These are phyloP conservation scores for Penicillium aurantiogriseum DNA, from an alignment of 2,329 filamentous ascomycete genomes.

Conservation along the genomic window DNA sequence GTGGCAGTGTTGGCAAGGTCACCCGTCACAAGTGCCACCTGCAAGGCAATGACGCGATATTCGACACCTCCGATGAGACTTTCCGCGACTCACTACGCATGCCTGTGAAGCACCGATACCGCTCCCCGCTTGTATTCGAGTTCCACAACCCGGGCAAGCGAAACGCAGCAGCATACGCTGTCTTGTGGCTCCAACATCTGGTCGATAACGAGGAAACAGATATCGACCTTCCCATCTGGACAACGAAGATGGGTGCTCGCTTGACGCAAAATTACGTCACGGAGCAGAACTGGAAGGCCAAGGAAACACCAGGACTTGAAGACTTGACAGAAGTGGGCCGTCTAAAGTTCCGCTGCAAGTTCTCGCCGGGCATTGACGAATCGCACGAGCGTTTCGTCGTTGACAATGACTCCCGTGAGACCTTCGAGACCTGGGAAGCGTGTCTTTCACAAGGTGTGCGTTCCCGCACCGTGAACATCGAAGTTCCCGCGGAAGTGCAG, in stretches of 20 bases:
- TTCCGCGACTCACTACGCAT: conserved; percentile 64
- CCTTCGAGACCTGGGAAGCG: conserved; percentile 91
- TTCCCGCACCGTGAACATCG: conserved; percentile 64
- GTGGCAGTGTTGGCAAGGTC: conserved; percentile 74
- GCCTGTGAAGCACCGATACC: conserved; percentile 86
- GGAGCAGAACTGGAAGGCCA: conserved; percentile 65
- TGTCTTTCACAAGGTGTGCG: conserved; percentile 86
- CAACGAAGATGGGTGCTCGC: conserved; percentile 69
- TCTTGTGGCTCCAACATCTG: conserved; percentile 83
- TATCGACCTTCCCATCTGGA: conserved; percentile 89
- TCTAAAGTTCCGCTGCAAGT: conserved; percentile 73
- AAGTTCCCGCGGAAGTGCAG: conserved; percentile 70
- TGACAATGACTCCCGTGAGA: conserved; percentile 87
- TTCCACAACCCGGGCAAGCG: conserved; percentile 71
- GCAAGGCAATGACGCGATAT: conserved; percentile 60
- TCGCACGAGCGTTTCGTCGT: conserved; percentile 79
- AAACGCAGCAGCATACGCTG: conserved; percentile 69
- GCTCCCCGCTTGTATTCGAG: conserved; percentile 86
- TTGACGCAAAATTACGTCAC: conserved; percentile 92
- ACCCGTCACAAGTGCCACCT: conserved; percentile 61
- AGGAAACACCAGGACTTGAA: conserved; percentile 66
- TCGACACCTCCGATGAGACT: conserved; percentile 54
- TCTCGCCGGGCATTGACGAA: conserved; percentile 87
- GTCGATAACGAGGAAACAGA: conserved; percentile 73
- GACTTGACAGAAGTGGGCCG: conserved; percentile 78